Evolutionary conservation across 768 basidiomycete species (phyloP).

Genomic region (Paxillus ammoniavirescens): DNA sequence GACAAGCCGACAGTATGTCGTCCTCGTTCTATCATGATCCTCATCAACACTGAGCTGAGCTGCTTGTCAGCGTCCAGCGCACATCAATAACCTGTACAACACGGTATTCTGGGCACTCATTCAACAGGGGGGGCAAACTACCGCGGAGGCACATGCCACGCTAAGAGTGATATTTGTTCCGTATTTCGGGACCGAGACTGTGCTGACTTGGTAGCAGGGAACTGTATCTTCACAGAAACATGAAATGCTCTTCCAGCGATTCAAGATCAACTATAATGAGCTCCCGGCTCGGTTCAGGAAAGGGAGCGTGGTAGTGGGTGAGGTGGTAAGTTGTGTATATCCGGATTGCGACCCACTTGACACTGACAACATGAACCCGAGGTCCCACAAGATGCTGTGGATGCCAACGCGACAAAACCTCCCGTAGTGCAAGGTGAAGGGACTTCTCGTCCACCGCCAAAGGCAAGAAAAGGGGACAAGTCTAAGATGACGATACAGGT

Average conservation of each 20-base stretch:
- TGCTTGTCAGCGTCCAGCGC: constrained; percentile 53
- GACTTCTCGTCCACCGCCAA: constrained; percentile 15
- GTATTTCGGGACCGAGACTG: not conserved
- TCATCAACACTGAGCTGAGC: constrained; percentile 11
- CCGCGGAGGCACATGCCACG: constrained; percentile 77
- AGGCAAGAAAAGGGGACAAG: constrained; percentile 34
- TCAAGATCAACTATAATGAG: constrained; percentile 85
- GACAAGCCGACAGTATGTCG: constrained; percentile 89
- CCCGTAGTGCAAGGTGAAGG: not conserved
- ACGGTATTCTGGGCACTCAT: constrained; percentile 95
- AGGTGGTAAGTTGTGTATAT: constrained; percentile 39
- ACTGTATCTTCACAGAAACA: constrained; percentile 89
- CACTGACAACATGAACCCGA: constrained; percentile 2
- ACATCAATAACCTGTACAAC: constrained; percentile 98
- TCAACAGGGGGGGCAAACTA: constrained; percentile 73
- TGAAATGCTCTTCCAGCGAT: constrained; percentile 82
- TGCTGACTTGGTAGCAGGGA: constrained; percentile 52
- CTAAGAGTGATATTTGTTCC: constrained; percentile 53
- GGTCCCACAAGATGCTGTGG: not conserved
- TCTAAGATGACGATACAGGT: constrained; percentile 49
- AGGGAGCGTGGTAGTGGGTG: constrained; percentile 79
- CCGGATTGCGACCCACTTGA: not conserved
- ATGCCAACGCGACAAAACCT: not conserved
- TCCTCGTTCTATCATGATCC: not conserved
- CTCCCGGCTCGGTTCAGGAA: constrained; percentile 73